These are phyloP conservation scores for Whalleya microplaca DNA, from an alignment of 2,329 filamentous ascomycete genomes.

Conservation along the genomic window DNA sequence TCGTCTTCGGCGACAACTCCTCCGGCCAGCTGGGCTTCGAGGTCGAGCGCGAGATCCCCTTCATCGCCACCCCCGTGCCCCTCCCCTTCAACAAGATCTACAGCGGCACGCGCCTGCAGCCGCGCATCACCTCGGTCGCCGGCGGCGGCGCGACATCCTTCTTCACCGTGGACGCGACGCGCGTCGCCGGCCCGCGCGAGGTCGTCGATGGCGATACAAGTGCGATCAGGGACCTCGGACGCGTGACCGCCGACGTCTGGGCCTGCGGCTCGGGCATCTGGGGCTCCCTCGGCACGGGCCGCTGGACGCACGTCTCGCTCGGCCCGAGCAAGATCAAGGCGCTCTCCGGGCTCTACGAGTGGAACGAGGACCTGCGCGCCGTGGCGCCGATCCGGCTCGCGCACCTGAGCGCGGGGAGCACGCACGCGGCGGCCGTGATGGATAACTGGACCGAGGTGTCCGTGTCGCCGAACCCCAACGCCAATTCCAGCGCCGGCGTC, in stretches of 20 bases:
- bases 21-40: slow-evolving; percentile 90
- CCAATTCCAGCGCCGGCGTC: slow-evolving; percentile 50
- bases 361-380: slow-evolving; percentile 71
- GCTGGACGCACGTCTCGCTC: slow-evolving; percentile 85
- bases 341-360: slow-evolving; percentile 84
- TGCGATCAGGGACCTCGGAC: slow-evolving; percentile 49
- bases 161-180: slow-evolving; percentile 79
- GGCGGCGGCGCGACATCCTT: slow-evolving; percentile 88
- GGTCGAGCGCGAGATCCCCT: slow-evolving; percentile 62
- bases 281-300: slow-evolving; percentile 81
- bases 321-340: slow-evolving; percentile 79
- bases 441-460: slow-evolving; percentile 78
- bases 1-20: slow-evolving; percentile 89
- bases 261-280: slow-evolving; percentile 84
- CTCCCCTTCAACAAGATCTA: slow-evolving; percentile 77
- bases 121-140: slow-evolving; percentile 75
- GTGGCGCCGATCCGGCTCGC: slow-evolving; percentile 79
- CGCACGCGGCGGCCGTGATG: slow-evolving; percentile 83
- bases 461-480: too few relatives aligned
- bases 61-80: slow-evolving; percentile 70
- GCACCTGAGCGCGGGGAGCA: slow-evolving; percentile 73
- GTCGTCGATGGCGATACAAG: too few relatives aligned
- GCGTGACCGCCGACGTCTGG: slow-evolving; percentile 77
- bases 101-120: slow-evolving; percentile 61
- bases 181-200: slow-evolving; percentile 48